These are phyloP conservation scores for Lipomyces kockii DNA, from an alignment of 805 yeast genomes.

Conservation along the genomic window DNA sequence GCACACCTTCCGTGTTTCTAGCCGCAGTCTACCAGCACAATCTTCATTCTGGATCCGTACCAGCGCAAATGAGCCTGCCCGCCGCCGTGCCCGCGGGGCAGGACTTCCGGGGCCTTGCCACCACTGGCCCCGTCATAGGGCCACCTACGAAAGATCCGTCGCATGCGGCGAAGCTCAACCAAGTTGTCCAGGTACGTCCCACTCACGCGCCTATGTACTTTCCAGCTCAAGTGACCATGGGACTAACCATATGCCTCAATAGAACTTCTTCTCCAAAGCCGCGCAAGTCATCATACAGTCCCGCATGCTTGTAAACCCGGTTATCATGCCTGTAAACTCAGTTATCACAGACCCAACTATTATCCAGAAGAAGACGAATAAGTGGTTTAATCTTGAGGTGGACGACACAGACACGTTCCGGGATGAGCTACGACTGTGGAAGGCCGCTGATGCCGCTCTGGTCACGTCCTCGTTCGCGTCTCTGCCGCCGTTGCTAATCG, in stretches of 20 bases:
- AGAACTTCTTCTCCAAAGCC: constrained; percentile 50
- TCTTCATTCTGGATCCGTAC: constrained; percentile 1
- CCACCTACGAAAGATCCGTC: constrained; percentile 11
- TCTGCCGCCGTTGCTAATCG: constrained; percentile 83
- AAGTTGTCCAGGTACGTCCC: constrained; percentile 32
- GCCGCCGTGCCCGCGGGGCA: constrained; percentile 2
- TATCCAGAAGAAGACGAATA: constrained; percentile 39
- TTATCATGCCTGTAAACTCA: constrained; percentile 12
- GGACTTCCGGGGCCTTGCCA: constrained; percentile 1
- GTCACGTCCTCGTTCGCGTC: constrained; percentile 39
- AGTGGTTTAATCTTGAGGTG: constrained; percentile 50
- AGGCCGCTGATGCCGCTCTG: constrained; percentile 39
- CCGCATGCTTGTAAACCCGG: constrained; percentile 40
- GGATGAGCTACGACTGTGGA: constrained; percentile 72
- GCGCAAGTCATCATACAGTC: constrained; percentile 47
- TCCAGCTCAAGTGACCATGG: not conserved
- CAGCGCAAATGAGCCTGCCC: constrained; percentile 4
- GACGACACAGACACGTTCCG: constrained; percentile 48
- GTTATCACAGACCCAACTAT: constrained; percentile 13
- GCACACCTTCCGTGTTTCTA: not conserved
- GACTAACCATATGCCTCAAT: not conserved
- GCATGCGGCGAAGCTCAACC: constrained; percentile 23
- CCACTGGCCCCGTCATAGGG: not conserved
- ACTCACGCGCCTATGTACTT: not conserved
- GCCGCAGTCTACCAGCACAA: constrained; percentile 5